Base-by-base conservation (phyloP, 495 filamentous ascomycete genomes). In the Acidiella bohemica region DNA sequence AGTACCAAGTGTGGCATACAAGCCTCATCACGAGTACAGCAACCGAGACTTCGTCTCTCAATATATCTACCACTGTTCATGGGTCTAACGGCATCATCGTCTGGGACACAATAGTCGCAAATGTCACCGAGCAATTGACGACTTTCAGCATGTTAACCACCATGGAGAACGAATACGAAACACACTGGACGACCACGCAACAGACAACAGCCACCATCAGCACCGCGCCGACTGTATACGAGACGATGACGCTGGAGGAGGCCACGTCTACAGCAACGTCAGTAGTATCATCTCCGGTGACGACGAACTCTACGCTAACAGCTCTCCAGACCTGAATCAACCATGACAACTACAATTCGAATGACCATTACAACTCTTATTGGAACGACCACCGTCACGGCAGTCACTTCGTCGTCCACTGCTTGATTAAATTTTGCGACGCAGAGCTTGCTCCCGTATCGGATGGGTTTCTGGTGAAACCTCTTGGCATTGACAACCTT, bases 1-100 rank as follows among this genome's bases (percentile, higher is more conserved):
- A 53, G 31, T 39, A 54, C 13, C 47, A 58, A 42, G 41, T 53
- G 24, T 62, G 51, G 53, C 34, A 51, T n/a, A 48, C 53, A 16
- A 39, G 47, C 25, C 39, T 57, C n/a, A 41, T 51, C 12, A 62
- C 59, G 0, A 7, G 40, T 0, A 52, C 44, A 10, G 36, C 38
- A 21, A 51, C 51, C 3, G 39, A 38, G 4, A 46, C 42, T 14
- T 37, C 49, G 8, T 24, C 32, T 11, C 37, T 58, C 24, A 47
- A 59, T 19, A 46, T 62, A 14, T 39, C 42, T 1, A 58, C 57
- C 1, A 57, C 53, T 12, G 44, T 62, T 11, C 31, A 46, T 9
- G 59, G 57, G 0, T 51, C 50, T 2, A 41, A 42, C 1, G 45
- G 45, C 11, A 25, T 62, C 9, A 41, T 62, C 11, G 18, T 62